phyloP scores from a whole-genome alignment of 345 rosid species.

The Kernera saxatilis region DNA sequence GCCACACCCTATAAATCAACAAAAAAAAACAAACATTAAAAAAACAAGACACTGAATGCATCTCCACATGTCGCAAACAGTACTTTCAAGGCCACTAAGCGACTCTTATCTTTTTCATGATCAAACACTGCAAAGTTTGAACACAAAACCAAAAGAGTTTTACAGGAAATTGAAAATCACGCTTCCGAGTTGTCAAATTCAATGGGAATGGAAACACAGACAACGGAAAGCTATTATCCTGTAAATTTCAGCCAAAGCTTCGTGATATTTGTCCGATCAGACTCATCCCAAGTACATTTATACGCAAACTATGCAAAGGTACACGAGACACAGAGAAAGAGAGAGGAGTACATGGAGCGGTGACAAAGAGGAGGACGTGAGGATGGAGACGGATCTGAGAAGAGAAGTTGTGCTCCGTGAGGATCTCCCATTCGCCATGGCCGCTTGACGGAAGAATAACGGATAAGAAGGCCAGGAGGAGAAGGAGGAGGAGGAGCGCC shows the following conservation, averaged over 20 bases:
- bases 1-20: conserved; percentile 68
- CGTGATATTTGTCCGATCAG: background rate
- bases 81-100: background rate
- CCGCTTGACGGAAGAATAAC: background rate
- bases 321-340: background rate
- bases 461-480: conserved; percentile 1
- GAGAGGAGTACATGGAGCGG: conserved; percentile 58
- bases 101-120: background rate
- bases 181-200: background rate
- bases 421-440: conserved; percentile 51
- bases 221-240: background rate
- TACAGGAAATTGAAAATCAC: background rate
- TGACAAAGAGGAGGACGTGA: conserved; percentile 65
- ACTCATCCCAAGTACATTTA: background rate
- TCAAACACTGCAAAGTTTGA: background rate
- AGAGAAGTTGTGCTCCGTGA: conserved; percentile 70
- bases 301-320: background rate
- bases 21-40: background rate
- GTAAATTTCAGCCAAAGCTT: background rate
- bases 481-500: conserved; percentile 15
- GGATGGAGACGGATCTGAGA: conserved; percentile 76
- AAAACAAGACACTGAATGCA: background rate
- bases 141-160: background rate
- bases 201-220: background rate
- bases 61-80: background rate